phyloP scores from a whole-genome alignment of 495 filamentous ascomycete species.

The Daldinia vernicosa region DNA sequence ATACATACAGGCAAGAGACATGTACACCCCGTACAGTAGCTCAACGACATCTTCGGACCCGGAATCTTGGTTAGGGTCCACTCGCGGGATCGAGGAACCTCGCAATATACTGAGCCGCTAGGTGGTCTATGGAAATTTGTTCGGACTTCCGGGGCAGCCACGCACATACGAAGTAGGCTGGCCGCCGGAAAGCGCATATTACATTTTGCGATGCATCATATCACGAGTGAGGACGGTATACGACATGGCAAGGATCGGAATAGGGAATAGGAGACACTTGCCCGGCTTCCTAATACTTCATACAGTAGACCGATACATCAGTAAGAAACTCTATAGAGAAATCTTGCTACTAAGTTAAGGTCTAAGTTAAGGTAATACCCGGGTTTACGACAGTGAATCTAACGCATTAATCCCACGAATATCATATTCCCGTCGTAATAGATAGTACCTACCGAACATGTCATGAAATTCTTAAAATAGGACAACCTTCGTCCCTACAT shows the following conservation, averaged over 20 bases:
- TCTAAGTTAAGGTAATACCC: too few species aligned
- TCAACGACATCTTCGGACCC: constrained; percentile 11
- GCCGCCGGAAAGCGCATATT: constrained; percentile 36
- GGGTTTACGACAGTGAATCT: too few species aligned
- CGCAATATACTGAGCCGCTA: constrained; percentile 17
- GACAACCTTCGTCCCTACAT: neutral
- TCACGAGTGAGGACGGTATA: constrained; percentile 19
- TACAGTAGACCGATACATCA: neutral
- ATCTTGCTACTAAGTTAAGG: neutral
- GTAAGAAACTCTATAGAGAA: neutral
- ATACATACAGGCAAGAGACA: neutral
- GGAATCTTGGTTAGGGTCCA: constrained; percentile 22
- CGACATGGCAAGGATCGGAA: constrained; percentile 26
- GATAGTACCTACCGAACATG: neutral
- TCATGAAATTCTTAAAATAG: constrained; percentile 5
- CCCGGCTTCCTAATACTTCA: neutral
- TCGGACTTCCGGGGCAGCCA: constrained; percentile 37
- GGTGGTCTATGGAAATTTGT: constrained; percentile 10
- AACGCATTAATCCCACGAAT: neutral
- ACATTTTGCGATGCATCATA: constrained; percentile 19
- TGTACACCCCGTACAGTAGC: neutral
- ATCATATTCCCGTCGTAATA: neutral
- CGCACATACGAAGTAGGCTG: constrained; percentile 19
- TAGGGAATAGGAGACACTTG: neutral
- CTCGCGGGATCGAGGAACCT: constrained; percentile 19